phyloP scores from a whole-genome alignment of 164 flowering plant species.

The Santalum album region DNA sequence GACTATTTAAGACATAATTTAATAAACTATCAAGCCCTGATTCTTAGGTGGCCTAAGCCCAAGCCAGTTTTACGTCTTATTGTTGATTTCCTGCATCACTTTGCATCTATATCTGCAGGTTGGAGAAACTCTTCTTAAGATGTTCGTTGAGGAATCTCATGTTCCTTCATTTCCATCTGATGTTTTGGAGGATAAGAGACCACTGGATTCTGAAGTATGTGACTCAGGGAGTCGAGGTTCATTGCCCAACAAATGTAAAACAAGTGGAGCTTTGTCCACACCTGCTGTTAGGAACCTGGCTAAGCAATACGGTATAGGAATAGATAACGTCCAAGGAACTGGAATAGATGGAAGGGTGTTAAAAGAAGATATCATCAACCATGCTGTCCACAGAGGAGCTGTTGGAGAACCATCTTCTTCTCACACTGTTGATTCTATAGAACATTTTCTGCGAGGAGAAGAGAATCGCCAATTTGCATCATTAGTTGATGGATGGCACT shows the following conservation, averaged over 20 bases:
- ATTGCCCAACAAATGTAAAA: conserved; percentile 8
- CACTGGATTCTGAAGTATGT: conserved; percentile 15
- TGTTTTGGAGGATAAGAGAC: conserved; percentile 7
- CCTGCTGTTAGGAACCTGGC: conserved; percentile 82
- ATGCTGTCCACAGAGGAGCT: conserved; percentile 39
- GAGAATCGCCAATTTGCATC: conserved; percentile 15
- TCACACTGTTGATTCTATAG: conserved; percentile 14
- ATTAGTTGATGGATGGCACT: conserved; percentile 15
- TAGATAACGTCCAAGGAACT: conserved; percentile 64
- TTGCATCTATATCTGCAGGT: conserved; percentile 42
- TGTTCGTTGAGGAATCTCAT: conserved; percentile 43
- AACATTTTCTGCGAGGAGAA: conserved; percentile 15
- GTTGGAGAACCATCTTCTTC: conserved; percentile 22
- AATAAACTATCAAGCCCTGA: no score
- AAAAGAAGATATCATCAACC: conserved; percentile 69
- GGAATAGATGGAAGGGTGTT: conserved; percentile 81
- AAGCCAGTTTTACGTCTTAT: no score
- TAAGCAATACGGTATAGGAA: conserved; percentile 54
- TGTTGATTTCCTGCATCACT: no score
- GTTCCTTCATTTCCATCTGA: conserved; percentile 16
- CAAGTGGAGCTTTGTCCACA: conserved; percentile 49
- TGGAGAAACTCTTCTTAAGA: conserved; percentile 80
- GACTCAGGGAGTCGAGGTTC: conserved; percentile 15
- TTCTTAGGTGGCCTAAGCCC: no score
- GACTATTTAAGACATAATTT: no score